Conservation (phyloP, 2,329 filamentous ascomycete species). For the Sporothrix luriei region DNA sequence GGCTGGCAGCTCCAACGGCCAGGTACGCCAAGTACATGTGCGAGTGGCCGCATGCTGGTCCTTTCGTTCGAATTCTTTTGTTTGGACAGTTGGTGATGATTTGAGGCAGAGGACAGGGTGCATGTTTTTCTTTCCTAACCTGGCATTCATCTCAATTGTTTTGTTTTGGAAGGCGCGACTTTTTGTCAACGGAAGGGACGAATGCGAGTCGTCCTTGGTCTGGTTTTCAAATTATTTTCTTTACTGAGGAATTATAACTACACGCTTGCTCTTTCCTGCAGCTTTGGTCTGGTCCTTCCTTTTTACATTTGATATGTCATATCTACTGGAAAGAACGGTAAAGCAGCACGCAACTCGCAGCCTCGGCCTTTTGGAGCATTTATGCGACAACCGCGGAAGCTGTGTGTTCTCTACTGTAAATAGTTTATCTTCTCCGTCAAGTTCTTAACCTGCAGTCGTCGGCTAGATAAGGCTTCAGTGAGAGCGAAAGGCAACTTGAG, state of each 20-base stretch:
- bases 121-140: not conserved
- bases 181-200: not conserved
- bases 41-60: not conserved
- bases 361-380: not conserved
- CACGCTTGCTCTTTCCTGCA: not conserved
- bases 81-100: constrained; percentile 5
- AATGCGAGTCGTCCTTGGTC: constrained; percentile 13
- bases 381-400: constrained; percentile 18
- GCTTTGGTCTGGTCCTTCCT: not conserved
- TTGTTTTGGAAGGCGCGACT: constrained; percentile 6
- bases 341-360: not conserved
- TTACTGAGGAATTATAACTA: not conserved
- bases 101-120: not conserved
- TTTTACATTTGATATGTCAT: not conserved
- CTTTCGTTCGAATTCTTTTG: not conserved
- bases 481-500: not conserved
- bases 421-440: too few relatives aligned
- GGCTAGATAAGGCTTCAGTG: constrained; percentile 35
- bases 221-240: not conserved
- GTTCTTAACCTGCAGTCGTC: not conserved
- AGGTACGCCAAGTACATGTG: not conserved
- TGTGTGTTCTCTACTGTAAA: not conserved
- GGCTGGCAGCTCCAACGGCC: not conserved
- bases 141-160: not conserved
- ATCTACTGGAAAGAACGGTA: not conserved